Evolutionary conservation across 2,329 filamentous ascomycete species (phyloP), one percentile per base, ranked within the genome.

Genomic region (Capronia coronata): DNA sequence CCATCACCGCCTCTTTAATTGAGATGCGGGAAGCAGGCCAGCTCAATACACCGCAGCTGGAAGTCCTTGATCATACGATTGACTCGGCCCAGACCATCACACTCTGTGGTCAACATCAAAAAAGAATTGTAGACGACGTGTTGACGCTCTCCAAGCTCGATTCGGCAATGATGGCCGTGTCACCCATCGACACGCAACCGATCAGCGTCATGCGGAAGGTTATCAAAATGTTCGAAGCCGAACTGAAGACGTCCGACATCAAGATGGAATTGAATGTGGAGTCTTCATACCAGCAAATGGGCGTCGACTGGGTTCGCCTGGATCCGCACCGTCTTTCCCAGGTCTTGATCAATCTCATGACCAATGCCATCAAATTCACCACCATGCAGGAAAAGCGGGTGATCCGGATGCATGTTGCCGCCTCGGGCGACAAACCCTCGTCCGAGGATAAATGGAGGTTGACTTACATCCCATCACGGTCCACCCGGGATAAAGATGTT

Each of bases 341-440:
- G 65, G 83, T 90, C 1, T 71, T 90, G 2, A 88, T 91, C 64
- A 91, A 91, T 59, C 74, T 91, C 1, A 77, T 86, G 7, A 87
- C 85, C 6, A 91, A 91, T 60, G 84, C 86, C 0, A 82, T 91
- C 65, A 91, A 91, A 61, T 91, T 90, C 62, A 91, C 87, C 14
- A 72, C 74, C 13, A 77, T 71, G 10, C 76, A 81, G 6, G 59
- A 61, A n/a, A 56, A 52, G 13, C 60, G 63, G 19, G 52, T 44
- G 1, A 77, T 80, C 48, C 73, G 69, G 8, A 75, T 80, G 19
- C 73, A 73, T 3, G 66, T 80, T n/a, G 75, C 70, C 8, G 77
- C 76, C 2, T 73, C 74, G 2, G 63, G 50, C 2, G 56, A 68
- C 14, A 68, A 69, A 2, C 75, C 75, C 4, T 71, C 72, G 2